Evolutionary conservation across 164 flowering plant species (phyloP).

Genomic region (Litsea cubeba): DNA sequence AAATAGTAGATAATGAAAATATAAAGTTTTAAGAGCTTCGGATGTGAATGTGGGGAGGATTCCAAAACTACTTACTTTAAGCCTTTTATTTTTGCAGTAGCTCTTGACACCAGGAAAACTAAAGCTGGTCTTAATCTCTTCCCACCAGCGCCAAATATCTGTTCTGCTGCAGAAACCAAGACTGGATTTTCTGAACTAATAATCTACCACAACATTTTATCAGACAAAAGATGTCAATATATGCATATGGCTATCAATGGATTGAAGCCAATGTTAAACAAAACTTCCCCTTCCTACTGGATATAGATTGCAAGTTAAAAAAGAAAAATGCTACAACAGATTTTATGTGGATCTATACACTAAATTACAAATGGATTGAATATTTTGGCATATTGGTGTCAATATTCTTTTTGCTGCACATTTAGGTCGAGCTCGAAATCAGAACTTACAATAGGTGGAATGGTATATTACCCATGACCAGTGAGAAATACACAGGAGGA

Average conservation of each 20-base stretch:
- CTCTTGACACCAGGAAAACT: constrained; percentile 85
- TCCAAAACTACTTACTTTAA: constrained; percentile 44
- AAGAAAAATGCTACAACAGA: too few species aligned
- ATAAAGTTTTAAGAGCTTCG: neutral
- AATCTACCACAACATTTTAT: constrained; percentile 45
- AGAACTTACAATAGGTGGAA: neutral
- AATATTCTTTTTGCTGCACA: neutral
- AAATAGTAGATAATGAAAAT: neutral
- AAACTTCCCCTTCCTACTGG: neutral
- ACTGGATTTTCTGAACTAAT: constrained; percentile 97
- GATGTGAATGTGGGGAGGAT: neutral
- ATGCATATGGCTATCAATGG: neutral
- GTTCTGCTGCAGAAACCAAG: constrained; percentile 91
- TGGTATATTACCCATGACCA: neutral
- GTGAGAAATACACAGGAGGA: neutral
- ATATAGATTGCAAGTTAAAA: neutral
- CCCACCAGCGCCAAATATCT: constrained; percentile 96
- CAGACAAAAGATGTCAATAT: constrained; percentile 14
- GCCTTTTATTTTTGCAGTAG: constrained; percentile 68
- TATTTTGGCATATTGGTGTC: neutral
- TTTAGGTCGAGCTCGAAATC: neutral
- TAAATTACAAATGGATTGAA: neutral
- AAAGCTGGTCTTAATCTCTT: constrained; percentile 96
- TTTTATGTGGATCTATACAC: neutral
- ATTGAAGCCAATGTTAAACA: neutral